phyloP scores from a whole-genome alignment of 2,329 filamentous ascomycete species.

The Myriosclerotinia duriaeana region DNA sequence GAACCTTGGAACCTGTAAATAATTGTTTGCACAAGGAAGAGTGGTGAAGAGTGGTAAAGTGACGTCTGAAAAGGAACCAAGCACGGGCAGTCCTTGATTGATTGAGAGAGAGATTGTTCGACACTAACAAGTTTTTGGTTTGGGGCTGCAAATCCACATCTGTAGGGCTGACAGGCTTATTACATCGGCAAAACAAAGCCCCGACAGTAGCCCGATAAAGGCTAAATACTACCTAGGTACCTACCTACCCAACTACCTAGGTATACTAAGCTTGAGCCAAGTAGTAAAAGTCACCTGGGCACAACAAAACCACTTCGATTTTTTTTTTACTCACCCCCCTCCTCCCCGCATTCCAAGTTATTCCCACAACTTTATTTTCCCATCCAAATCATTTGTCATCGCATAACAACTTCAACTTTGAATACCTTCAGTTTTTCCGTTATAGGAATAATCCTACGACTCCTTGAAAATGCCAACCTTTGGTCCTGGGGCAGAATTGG shows the following conservation, averaged over 20 bases:
- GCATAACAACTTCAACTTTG: neutral
- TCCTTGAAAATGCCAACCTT: constrained; percentile 11
- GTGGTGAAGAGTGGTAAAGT: neutral
- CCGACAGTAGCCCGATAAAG: constrained; percentile 5
- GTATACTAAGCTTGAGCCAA: constrained; percentile 8
- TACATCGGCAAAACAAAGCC: constrained; percentile 1
- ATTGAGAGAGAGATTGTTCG: neutral
- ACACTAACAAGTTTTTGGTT: neutral
- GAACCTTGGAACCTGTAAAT: neutral
- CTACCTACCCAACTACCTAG: too few species aligned
- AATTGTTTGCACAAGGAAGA: neutral
- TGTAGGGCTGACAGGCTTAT: constrained; percentile 16
- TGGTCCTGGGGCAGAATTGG: neutral
- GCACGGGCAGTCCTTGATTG: constrained; percentile 4
- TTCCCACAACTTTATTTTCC: neutral
- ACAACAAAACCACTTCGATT: neutral
- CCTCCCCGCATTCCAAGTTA: neutral
- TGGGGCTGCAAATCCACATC: constrained; percentile 17
- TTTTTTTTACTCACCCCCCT: neutral
- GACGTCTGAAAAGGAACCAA: constrained; percentile 17
- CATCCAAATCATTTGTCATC: neutral
- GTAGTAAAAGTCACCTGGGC: neutral
- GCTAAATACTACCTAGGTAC: neutral
- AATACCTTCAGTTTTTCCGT: neutral
- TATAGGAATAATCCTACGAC: neutral